Percentiles rank a stretch among this genome's conserved stretches.
Conservation (phyloP, 2,329 filamentous ascomycete genomes). For the Lecanoromycetidae sp. region DNA sequence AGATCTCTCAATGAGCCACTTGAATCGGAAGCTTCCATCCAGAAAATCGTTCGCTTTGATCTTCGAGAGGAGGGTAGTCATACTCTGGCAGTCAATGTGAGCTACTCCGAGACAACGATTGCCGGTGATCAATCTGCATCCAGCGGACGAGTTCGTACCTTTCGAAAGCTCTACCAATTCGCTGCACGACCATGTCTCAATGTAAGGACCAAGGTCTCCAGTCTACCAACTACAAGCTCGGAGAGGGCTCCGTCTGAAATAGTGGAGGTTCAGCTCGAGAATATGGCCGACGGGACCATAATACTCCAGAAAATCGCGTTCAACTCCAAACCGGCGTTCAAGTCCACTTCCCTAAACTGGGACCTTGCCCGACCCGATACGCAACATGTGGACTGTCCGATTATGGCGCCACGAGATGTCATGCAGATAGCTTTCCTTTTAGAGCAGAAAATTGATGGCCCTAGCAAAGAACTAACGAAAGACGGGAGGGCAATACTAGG, state of each 20-base stretch:
- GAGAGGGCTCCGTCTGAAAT: conserved; percentile 27
- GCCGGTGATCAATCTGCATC: conserved; percentile 34
- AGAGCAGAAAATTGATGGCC: conserved; percentile 35
- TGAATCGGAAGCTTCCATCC: conserved; percentile 54
- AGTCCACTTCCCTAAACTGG: conserved; percentile 43
- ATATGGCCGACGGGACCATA: conserved; percentile 73
- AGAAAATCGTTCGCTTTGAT: conserved; percentile 73
- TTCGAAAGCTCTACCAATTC: conserved; percentile 94
- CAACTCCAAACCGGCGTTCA: conserved; percentile 42
- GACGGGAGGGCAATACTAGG: conserved; percentile 55
- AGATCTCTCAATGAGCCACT: conserved; percentile 38
- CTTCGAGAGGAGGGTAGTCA: conserved; percentile 91
- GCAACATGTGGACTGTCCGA: conserved; percentile 30
- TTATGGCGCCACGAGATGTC: conserved; percentile 44
- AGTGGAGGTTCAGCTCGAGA: conserved; percentile 93
- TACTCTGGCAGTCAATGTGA: conserved; percentile 83
- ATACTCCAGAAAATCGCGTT: conserved; percentile 53
- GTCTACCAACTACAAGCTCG: conserved; percentile 35
- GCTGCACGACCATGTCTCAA: conserved; percentile 81
- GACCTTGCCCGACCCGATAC: conserved; percentile 31
- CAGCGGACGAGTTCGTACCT: conserved; percentile 61
- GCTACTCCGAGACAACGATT: conserved; percentile 77
- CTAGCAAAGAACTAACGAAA: conserved; percentile 36
- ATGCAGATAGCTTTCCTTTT: conserved; percentile 53
- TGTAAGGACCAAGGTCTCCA: conserved; percentile 77